Conservation (phyloP, 495 filamentous ascomycete species). For the Xylaria bambusicola region DNA sequence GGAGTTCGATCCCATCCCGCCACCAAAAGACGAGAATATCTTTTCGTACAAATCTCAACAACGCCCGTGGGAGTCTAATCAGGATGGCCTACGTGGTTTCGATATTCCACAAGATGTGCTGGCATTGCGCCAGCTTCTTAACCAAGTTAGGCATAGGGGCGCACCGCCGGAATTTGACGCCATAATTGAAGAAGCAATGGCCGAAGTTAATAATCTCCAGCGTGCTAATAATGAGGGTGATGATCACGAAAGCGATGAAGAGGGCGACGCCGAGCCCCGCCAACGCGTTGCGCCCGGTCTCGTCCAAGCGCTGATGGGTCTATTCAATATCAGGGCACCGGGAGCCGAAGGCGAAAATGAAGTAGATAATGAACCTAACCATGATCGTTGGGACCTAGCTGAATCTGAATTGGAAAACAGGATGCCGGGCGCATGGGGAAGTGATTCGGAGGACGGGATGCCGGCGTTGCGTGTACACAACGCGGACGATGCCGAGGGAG, state of each 20-base stretch:
- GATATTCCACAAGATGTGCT: conserved; percentile 8
- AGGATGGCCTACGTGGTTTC: background rate
- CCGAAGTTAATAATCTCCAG: background rate
- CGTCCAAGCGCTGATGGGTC: conserved; percentile 21
- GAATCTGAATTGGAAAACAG: conserved; percentile 9
- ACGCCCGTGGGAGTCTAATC: conserved; percentile 28
- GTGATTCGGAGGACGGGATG: conserved; percentile 12
- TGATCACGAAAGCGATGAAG: background rate
- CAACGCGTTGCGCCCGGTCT: conserved; percentile 3
- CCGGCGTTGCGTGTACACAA: background rate
- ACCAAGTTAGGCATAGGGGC: conserved; percentile 13
- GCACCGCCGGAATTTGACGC: conserved; percentile 16
- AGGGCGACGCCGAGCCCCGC: background rate
- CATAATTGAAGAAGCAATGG: conserved; percentile 11
- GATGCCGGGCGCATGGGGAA: conserved; percentile 20
- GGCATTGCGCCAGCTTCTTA: conserved; percentile 16
- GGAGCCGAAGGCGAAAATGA: background rate
- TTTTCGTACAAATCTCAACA: conserved; percentile 46
- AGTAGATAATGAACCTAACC: background rate
- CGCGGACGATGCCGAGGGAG: background rate
- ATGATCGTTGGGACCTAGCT: conserved; percentile 3
- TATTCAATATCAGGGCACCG: conserved; percentile 9
- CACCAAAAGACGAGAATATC: conserved; percentile 45
- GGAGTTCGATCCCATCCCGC: conserved; percentile 72
- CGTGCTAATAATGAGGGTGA: background rate